Percentiles rank a stretch among this genome's conserved stretches.
Conservation (phyloP, 2,329 filamentous ascomycete species). For the Monosporascus sp. region DNA sequence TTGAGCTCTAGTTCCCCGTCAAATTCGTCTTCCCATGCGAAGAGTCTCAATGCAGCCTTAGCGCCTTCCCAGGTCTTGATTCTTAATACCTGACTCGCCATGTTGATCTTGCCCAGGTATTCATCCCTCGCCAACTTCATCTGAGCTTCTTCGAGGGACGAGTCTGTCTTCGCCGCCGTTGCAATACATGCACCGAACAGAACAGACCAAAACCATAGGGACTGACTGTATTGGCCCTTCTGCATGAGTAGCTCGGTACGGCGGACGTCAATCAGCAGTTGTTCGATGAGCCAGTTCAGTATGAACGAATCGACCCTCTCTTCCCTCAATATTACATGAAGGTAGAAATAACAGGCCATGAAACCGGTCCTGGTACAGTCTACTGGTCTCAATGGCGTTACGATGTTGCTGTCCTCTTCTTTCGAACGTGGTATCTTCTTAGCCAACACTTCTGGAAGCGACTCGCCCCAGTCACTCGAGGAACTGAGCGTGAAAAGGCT, state of each 20-base stretch:
- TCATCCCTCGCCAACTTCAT: constrained; percentile 31
- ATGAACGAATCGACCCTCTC: constrained; percentile 36
- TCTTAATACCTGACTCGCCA: constrained; percentile 32
- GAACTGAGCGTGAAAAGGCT: constrained; percentile 22
- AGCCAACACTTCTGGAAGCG: constrained; percentile 21
- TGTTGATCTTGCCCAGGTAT: constrained; percentile 35
- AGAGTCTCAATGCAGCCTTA: constrained; percentile 29
- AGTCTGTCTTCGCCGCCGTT: constrained; percentile 30
- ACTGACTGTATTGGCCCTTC: constrained; percentile 35
- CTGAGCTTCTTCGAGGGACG: constrained; percentile 30
- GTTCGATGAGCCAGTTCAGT: constrained; percentile 40
- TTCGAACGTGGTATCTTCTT: constrained; percentile 17
- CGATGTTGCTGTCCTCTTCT: constrained; percentile 10
- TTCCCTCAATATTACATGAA: constrained; percentile 38
- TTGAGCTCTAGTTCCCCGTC: constrained; percentile 34
- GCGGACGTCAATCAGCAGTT: constrained; percentile 38
- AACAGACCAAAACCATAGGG: constrained; percentile 41
- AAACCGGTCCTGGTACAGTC: constrained; percentile 37
- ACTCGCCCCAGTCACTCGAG: constrained; percentile 16
- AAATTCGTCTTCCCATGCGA: constrained; percentile 35
- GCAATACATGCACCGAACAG: constrained; percentile 39
- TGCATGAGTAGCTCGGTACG: constrained; percentile 34
- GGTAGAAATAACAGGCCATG: constrained; percentile 42
- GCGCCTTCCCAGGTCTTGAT: constrained; percentile 34
- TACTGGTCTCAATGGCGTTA: constrained; percentile 18